Evolutionary conservation across 2,329 filamentous ascomycete species (phyloP), one percentile per base, ranked within the genome.

Genomic region (Sclerotinia minor): DNA sequence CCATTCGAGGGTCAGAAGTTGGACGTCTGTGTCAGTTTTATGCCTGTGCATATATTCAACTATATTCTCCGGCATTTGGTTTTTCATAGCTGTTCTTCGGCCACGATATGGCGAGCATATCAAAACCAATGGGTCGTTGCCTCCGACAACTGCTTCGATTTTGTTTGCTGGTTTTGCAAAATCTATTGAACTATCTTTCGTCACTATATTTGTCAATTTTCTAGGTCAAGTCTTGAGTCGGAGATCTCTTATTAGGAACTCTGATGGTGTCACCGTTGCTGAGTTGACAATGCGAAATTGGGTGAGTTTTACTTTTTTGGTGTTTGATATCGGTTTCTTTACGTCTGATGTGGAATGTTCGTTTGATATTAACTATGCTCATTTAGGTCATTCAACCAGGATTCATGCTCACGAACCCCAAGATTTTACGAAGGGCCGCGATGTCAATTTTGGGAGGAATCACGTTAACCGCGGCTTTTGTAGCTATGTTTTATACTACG

Each of bases 281-380:
- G 91, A 94, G 74, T 86, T 94, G 80, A 89, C 85, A 21, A 92
- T 94, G 89, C 84, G 91, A 58, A 84, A 84, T 54, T 94, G 91
- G 91, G 64, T 66, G 24, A 21, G 64, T 50, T 26, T 49, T 0
- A 7, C 52, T 52, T 64, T n/a, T 1, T 35, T 47, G 35, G 19
- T 35, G 19, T 35, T 24, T 60, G 19, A 35, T 24, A 32, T 49
- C 29, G 3, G 21, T 35, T 24, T 49, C 8, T 26, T 60, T 7
- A 5, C 38, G 13, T 41, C 38, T 35, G 15, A 1, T 60, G 32
- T 41, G 13, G 32, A 29, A 49, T 52, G n/a, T 32, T 50, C 84
- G 89, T 0, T 78, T 94, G n/a, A 91, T 86, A 19, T 83, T 89
- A 26, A 38, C 11, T 24, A 47, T 32, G 8, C 24, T 91, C 83